phyloP scores from a whole-genome alignment of 2,329 filamentous ascomycete genomes.

The Mollisiaceae sp. region DNA sequence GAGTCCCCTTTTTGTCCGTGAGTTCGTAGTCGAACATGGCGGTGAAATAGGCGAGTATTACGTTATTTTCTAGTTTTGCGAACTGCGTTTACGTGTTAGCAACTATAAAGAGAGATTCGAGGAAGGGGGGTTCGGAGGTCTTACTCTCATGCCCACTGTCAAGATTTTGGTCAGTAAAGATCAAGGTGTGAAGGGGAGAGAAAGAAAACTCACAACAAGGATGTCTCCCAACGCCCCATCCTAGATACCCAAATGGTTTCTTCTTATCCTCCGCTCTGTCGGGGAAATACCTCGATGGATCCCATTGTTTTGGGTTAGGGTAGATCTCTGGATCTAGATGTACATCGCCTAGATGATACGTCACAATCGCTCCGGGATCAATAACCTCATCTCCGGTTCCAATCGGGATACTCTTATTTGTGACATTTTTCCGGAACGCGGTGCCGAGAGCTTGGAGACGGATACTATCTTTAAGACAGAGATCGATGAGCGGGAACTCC shows the following conservation, averaged over 20 bases:
- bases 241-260: constrained; percentile 22
- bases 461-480: constrained; percentile 59
- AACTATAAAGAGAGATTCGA: not conserved
- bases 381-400: constrained; percentile 54
- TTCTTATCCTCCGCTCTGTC: constrained; percentile 52
- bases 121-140: not conserved
- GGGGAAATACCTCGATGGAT: constrained; percentile 54
- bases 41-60: constrained; percentile 55
- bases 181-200: not conserved
- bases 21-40: constrained; percentile 55
- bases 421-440: constrained; percentile 57
- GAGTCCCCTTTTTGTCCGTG: constrained; percentile 47
- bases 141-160: constrained; percentile 37
- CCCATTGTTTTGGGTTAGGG: constrained; percentile 52
- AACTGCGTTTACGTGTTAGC: constrained; percentile 42
- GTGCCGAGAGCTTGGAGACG: constrained; percentile 54
- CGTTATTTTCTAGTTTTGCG: constrained; percentile 57
- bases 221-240: constrained; percentile 32
- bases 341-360: constrained; percentile 53
- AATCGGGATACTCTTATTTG: constrained; percentile 51
- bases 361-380: constrained; percentile 52
- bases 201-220: constrained; percentile 47
- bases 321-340: constrained; percentile 56
- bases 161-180: constrained; percentile 31
- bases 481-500: constrained; percentile 57